A percentile compares a stretch with the other conserved stretches of the same genome.
These are phyloP conservation scores for Cenchrus americanus DNA, from an alignment of 176 grass and related monocot species.

Conservation along the genomic window DNA sequence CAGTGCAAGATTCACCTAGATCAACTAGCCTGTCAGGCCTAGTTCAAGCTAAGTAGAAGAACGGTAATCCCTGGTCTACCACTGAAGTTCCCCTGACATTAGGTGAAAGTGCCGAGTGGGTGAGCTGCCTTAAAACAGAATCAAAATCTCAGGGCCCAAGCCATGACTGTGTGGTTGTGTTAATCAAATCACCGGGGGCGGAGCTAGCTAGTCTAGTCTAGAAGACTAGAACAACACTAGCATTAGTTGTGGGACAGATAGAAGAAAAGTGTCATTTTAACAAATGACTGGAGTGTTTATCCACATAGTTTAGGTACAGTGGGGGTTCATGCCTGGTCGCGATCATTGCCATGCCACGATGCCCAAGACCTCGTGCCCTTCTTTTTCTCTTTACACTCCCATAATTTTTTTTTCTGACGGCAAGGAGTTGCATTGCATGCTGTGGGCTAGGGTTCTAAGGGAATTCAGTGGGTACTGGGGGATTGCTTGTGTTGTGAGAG, in stretches of 20 bases:
- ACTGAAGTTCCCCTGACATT: neutral
- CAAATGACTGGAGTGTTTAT: neutral
- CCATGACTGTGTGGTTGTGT: neutral
- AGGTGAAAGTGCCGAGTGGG: neutral
- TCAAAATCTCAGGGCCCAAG: constrained; percentile 23
- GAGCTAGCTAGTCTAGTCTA: neutral
- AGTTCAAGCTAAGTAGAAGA: constrained; percentile 21
- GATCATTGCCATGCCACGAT: constrained; percentile 21
- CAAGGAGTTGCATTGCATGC: neutral
- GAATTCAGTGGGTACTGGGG: neutral
- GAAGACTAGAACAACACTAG: neutral
- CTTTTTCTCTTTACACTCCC: neutral
- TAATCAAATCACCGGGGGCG: constrained; percentile 38
- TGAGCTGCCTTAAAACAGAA: constrained; percentile 26
- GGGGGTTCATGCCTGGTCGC: constrained; percentile 31
- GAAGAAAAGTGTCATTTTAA: constrained; percentile 1
- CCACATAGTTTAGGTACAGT: constrained; percentile 9
- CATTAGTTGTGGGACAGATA: neutral
- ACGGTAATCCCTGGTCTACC: neutral
- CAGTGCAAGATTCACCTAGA: constrained; percentile 3
- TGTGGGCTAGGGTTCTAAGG: constrained; percentile 7
- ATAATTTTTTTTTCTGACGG: constrained; percentile 7
- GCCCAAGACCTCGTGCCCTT: constrained; percentile 10
- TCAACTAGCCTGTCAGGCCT: neutral
- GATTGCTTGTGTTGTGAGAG: neutral